Evolutionary conservation across 2,329 filamentous ascomycete genomes (phyloP).

Genomic region (Metarhizium robertsii): DNA sequence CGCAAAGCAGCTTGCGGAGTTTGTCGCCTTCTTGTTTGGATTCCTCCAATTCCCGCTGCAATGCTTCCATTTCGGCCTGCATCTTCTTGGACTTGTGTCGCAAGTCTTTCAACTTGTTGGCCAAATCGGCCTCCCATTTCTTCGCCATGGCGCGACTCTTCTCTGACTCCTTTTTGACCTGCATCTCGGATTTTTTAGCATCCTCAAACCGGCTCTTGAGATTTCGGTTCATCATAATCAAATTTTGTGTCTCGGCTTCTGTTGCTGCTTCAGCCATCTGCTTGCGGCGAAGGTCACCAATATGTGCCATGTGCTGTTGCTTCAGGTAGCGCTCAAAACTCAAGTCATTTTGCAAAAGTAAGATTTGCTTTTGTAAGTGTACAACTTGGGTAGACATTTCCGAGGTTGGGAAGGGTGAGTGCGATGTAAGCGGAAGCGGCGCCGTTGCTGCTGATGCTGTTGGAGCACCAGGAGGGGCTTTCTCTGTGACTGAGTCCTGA

Average conservation of each 20-base stretch:
- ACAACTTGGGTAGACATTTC: slow-evolving; percentile 32
- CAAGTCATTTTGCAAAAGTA: slow-evolving; percentile 68
- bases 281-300: slow-evolving; percentile 66
- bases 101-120: slow-evolving; percentile 53
- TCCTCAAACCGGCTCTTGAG: slow-evolving; percentile 65
- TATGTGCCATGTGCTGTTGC: slow-evolving; percentile 72
- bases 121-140: slow-evolving; percentile 68
- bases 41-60: slow-evolving; percentile 49
- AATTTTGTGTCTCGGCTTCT: slow-evolving; percentile 73
- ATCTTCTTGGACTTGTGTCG: slow-evolving; percentile 63
- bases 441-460: slow-evolving; percentile 3
- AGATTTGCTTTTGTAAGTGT: slow-evolving; percentile 63
- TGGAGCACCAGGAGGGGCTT: slow-evolving; percentile 15
- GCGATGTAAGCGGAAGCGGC: slow-evolving; percentile 18
- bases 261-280: slow-evolving; percentile 68
- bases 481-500: slow-evolving; percentile 36
- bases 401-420: slow-evolving; percentile 19
- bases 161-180: slow-evolving; percentile 63
- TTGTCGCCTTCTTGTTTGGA: slow-evolving; percentile 53
- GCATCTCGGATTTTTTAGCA: slow-evolving; percentile 59
- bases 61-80: slow-evolving; percentile 44
- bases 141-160: slow-evolving; percentile 64
- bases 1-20: slow-evolving; percentile 55
- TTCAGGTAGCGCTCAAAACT: slow-evolving; percentile 80
- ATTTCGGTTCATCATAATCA: slow-evolving; percentile 67